A percentile compares a stretch with the other conserved stretches of the same genome.
phyloP scores from a whole-genome alignment of 2,329 filamentous ascomycete species.

The Neurospora sp. region DNA sequence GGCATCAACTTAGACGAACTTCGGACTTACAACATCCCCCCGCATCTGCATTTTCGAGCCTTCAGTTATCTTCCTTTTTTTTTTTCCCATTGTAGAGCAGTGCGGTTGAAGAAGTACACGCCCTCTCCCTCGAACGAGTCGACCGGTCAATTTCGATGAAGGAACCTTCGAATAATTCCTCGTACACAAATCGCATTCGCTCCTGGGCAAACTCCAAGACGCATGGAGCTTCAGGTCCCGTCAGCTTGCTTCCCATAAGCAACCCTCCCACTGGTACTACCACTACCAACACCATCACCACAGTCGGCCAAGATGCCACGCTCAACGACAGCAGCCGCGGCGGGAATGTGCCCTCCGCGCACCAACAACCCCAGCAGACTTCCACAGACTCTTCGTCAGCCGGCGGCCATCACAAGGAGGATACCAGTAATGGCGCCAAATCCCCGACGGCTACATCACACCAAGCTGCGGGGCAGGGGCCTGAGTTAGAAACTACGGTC shows the following conservation, averaged over 20 bases:
- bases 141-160: constrained; percentile 43
- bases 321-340: background rate
- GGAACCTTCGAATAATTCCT: constrained; percentile 44
- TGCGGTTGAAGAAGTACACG: background rate
- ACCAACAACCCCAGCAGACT: constrained; percentile 1
- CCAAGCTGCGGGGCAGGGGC: constrained; percentile 45
- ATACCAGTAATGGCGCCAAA: constrained; percentile 12
- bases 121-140: background rate
- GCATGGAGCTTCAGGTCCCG: constrained; percentile 41
- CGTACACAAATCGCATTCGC: constrained; percentile 47
- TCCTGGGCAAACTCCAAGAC: constrained; percentile 44
- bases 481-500: constrained; percentile 38
- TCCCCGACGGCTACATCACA: constrained; percentile 34
- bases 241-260: constrained; percentile 32
- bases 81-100: background rate
- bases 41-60: background rate
- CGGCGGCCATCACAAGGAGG: constrained; percentile 3
- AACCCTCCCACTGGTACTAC: constrained; percentile 19
- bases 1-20: background rate
- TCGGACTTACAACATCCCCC: background rate
- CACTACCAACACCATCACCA: constrained; percentile 14
- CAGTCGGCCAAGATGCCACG: constrained; percentile 1
- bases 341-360: background rate
- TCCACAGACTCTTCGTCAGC: constrained; percentile 4
- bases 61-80: background rate